Evolutionary conservation across 1,284 basidiomycete species (phyloP).

Genomic region (Tilletia indica): DNA sequence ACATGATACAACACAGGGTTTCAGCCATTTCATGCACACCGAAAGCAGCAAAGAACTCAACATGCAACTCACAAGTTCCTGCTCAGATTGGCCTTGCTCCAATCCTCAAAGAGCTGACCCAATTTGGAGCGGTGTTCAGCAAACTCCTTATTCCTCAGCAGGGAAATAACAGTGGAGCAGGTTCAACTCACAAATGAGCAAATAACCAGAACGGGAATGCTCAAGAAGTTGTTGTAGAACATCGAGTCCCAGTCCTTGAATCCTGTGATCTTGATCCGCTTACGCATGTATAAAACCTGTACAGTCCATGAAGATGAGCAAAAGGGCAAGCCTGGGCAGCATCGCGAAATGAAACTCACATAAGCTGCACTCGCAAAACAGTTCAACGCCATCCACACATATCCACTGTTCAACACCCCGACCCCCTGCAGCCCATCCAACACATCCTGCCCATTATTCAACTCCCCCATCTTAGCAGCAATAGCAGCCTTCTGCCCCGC

Average conservation of each 20-base stretch:
- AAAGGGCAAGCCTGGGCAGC: not conserved
- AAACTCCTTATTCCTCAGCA: not conserved
- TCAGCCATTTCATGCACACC: no score
- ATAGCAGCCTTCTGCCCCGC: slow-evolving; percentile 33
- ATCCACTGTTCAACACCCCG: slow-evolving; percentile 63
- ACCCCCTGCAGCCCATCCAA: slow-evolving; percentile 37
- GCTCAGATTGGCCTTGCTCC: slow-evolving; percentile 74
- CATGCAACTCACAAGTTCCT: slow-evolving; percentile 72
- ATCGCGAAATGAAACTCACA: slow-evolving; percentile 62
- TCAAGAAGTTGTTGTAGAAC: slow-evolving; percentile 98
- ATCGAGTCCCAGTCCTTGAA: slow-evolving; percentile 99
- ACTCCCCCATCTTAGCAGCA: slow-evolving; percentile 26
- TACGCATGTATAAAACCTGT: slow-evolving; percentile 91
- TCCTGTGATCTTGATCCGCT: slow-evolving; percentile 92
- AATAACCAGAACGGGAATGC: slow-evolving; percentile 81
- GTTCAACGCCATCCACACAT: slow-evolving; percentile 94
- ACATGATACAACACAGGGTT: not conserved
- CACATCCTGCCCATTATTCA: slow-evolving; percentile 32
- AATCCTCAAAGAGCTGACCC: slow-evolving; percentile 72
- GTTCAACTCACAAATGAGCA: slow-evolving; percentile 66
- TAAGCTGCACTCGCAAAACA: slow-evolving; percentile 88
- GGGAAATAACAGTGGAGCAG: not conserved
- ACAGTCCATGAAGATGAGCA: not conserved
- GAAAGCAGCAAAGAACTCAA: no score
- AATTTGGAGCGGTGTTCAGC: not conserved